These are phyloP conservation scores for Candida orba DNA, from an alignment of 805 yeast genomes.

Conservation along the genomic window DNA sequence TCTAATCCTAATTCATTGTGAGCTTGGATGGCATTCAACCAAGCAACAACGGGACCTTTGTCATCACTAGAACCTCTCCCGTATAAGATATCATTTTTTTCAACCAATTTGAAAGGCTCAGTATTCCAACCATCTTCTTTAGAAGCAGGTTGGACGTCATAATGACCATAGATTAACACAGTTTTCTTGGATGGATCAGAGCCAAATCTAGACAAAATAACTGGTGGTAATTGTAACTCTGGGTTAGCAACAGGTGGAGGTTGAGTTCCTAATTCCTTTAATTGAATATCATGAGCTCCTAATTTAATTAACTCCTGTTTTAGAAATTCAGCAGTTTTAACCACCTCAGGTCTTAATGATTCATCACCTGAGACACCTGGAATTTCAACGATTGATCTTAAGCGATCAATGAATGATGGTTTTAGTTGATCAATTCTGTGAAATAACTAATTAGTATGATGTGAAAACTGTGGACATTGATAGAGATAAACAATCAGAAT, in stretches of 20 bases:
- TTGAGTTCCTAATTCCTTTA: slow-evolving; percentile 79
- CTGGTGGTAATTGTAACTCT: slow-evolving; percentile 78
- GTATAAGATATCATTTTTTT: slow-evolving; percentile 60
- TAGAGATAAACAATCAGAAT: background rate
- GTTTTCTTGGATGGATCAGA: slow-evolving; percentile 77
- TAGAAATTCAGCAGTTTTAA: slow-evolving; percentile 82
- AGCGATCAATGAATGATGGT: slow-evolving; percentile 63
- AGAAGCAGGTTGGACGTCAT: slow-evolving; percentile 96
- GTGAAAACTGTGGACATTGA: too few relatives aligned
- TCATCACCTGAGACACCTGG: slow-evolving; percentile 95
- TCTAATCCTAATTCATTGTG: slow-evolving; percentile 79
- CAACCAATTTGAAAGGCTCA: slow-evolving; percentile 78
- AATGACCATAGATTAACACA: slow-evolving; percentile 90
- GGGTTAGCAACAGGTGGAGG: slow-evolving; percentile 80
- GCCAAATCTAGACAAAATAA: slow-evolving; percentile 88
- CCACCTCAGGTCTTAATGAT: slow-evolving; percentile 77
- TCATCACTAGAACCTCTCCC: slow-evolving; percentile 98
- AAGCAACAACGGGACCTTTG: slow-evolving; percentile 96
- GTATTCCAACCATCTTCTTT: slow-evolving; percentile 92
- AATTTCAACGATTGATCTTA: slow-evolving; percentile 82
- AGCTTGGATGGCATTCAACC: slow-evolving; percentile 92
- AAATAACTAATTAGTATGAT: too few relatives aligned
- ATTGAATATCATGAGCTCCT: slow-evolving; percentile 78
- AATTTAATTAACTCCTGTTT: slow-evolving; percentile 57
- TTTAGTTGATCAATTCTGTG: slow-evolving; percentile 64